Evolutionary conservation across 345 rosid genomes (phyloP), one percentile per base, ranked within the genome.

Genomic region (Hibiscus mutabilis): DNA sequence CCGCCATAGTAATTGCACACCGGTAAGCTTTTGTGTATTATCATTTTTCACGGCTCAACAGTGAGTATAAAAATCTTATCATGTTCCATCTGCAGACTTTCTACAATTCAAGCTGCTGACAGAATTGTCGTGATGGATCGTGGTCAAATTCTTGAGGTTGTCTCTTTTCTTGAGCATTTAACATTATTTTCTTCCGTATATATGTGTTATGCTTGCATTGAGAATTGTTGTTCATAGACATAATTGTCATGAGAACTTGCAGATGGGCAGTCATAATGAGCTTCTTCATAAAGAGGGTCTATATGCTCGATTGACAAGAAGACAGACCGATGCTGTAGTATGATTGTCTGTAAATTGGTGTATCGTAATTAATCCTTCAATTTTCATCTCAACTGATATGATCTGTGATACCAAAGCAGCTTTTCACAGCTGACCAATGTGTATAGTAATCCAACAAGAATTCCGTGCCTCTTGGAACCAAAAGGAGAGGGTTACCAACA

Each of bases 61-160:
- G 53, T 4, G 31, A 69, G 14, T 74, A 29, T 44, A 55, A 72
- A 74, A 63, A 29, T 69, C 52, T 56, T 33, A 19, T 44, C 25
- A 4, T 16, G 69, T 14, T 47, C 35, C 76, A 75, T 68, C 57
- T 74, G 66, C 86, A 94, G 97, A 85, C 96, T 95, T 67, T 95
- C 99, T 2, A 95, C 97, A 16, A 81, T 90, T 61, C 96, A 90
- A 80, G 92, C 95, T 75, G 99, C 97, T 4, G 95, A 95, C 78
- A 82, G 89, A 75, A 91, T 95, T 31, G 92, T 95, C 73, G 97
- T 87, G 66, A 90, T 95, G 97, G 91, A 86, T 59, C 72, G 85
- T 58, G 99, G 97, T 78, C 82, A 73, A 76, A 82, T 95, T 5
- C 77, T 86, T 18, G 96, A 95, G 99, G 97, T 95, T 83, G 16